Conservation (phyloP, 257 asterid genomes). For the Lantana camara region DNA sequence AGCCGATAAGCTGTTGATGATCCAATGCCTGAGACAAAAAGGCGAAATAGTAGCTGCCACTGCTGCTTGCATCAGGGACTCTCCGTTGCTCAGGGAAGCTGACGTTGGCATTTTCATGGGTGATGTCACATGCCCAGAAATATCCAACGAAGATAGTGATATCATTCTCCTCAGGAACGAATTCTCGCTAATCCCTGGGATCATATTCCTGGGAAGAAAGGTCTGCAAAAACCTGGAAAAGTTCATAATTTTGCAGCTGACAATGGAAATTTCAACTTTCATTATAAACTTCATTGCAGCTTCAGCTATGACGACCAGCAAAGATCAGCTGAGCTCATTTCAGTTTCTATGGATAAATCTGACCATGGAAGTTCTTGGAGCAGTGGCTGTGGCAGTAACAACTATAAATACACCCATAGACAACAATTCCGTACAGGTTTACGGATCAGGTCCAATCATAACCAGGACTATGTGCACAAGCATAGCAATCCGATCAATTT, state of each 20-base stretch:
- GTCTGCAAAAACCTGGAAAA: slow-evolving; percentile 32
- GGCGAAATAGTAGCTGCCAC: slow-evolving; percentile 33
- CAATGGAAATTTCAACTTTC: slow-evolving; percentile 39
- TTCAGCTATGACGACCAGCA: slow-evolving; percentile 18
- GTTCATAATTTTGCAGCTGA: slow-evolving; percentile 36
- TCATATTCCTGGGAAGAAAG: slow-evolving; percentile 37
- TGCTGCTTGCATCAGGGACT: slow-evolving; percentile 32
- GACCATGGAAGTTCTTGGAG: slow-evolving; percentile 36
- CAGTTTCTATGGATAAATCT: slow-evolving; percentile 50
- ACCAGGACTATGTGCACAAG: slow-evolving; percentile 36
- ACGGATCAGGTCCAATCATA: slow-evolving; percentile 23
- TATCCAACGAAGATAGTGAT: slow-evolving; percentile 26
- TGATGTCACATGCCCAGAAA: not conserved
- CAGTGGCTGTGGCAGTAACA: slow-evolving; percentile 32
- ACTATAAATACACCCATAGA: slow-evolving; percentile 11
- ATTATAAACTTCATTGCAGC: slow-evolving; percentile 31
- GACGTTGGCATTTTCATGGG: slow-evolving; percentile 44
- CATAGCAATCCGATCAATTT: slow-evolving; percentile 31
- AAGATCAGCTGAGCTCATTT: slow-evolving; percentile 23
- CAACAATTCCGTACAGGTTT: not conserved
- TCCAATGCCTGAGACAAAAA: slow-evolving; percentile 36
- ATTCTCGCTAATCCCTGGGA: slow-evolving; percentile 24
- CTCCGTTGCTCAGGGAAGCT: slow-evolving; percentile 43
- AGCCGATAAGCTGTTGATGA: slow-evolving; percentile 34
- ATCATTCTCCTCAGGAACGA: slow-evolving; percentile 11